phyloP scores from a whole-genome alignment of 2,329 filamentous ascomycete species.

The Pseudogymnoascus sp. region DNA sequence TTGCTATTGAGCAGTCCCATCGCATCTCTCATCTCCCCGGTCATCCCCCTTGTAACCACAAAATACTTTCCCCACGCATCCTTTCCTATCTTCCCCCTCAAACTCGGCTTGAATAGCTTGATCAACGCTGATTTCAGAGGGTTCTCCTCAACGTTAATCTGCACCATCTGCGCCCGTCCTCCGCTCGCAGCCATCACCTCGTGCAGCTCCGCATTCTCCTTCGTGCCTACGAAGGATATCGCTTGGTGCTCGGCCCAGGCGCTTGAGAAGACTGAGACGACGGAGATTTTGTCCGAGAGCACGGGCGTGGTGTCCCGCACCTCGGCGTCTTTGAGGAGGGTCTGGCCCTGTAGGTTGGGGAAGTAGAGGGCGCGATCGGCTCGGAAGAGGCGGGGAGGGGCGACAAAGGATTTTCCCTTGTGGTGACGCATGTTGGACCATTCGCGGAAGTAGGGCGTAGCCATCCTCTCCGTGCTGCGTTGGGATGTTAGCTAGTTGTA shows the following conservation, averaged over 20 bases:
- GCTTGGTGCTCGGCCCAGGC: slow-evolving; percentile 80
- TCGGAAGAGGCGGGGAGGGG: slow-evolving; percentile 77
- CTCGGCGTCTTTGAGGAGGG: slow-evolving; percentile 51
- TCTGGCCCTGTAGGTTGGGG: slow-evolving; percentile 80
- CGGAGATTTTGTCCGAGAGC: slow-evolving; percentile 63
- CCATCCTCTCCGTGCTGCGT: slow-evolving; percentile 61
- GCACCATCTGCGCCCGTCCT: slow-evolving; percentile 63
- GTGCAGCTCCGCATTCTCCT: slow-evolving; percentile 62
- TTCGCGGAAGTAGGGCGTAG: slow-evolving; percentile 91
- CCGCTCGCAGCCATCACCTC: slow-evolving; percentile 47
- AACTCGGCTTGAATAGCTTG: slow-evolving; percentile 44
- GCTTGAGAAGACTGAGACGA: slow-evolving; percentile 76
- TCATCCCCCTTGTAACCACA: slow-evolving; percentile 48
- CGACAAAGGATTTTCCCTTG: slow-evolving; percentile 86
- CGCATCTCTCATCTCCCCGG: slow-evolving; percentile 52
- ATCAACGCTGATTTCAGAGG: slow-evolving; percentile 54
- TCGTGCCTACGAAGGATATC: slow-evolving; percentile 57
- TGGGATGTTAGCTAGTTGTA: slow-evolving; percentile 8
- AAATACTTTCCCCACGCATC: slow-evolving; percentile 55
- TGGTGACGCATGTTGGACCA: slow-evolving; percentile 77
- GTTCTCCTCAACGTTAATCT: slow-evolving; percentile 85
- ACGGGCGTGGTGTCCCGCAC: slow-evolving; percentile 65
- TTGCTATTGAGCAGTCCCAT: slow-evolving; percentile 76
- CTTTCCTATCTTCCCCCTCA: slow-evolving; percentile 42
- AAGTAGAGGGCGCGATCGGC: slow-evolving; percentile 80